Conservation (phyloP, 345 rosid genomes). For the Luvunga scandens region DNA sequence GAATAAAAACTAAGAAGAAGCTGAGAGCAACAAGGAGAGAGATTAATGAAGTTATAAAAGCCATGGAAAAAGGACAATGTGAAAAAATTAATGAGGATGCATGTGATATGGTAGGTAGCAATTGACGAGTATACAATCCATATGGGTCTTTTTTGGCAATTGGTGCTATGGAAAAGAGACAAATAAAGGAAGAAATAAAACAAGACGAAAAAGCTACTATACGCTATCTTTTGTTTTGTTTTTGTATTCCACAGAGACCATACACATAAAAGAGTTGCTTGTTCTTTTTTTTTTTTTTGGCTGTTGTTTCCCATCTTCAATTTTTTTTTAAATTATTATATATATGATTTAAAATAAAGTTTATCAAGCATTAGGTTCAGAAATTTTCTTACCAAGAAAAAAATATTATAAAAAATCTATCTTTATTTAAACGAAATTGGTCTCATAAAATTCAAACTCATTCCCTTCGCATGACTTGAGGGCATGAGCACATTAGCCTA, state of each 20-base stretch:
- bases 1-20: slow-evolving; percentile 2
- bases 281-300: neutral
- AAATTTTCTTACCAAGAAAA: no score
- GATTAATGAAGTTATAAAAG: neutral
- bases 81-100: neutral
- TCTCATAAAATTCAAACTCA: no score
- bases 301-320: no score
- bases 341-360: no score
- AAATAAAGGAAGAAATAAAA: neutral
- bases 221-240: neutral
- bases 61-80: neutral
- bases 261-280: no score
- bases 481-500: no score
- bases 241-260: neutral
- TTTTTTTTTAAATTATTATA: no score
- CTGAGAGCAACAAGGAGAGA: neutral
- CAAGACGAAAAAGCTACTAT: neutral
- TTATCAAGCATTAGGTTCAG: no score
- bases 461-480: no score
- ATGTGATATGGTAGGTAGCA: neutral
- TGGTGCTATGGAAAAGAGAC: neutral
- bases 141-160: neutral
- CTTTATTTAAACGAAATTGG: no score
- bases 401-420: no score
- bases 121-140: no score